Evolutionary conservation across 2,329 filamentous ascomycete genomes (phyloP), one percentile per base, ranked within the genome.

Genomic region (Cladosporium halotolerans): DNA sequence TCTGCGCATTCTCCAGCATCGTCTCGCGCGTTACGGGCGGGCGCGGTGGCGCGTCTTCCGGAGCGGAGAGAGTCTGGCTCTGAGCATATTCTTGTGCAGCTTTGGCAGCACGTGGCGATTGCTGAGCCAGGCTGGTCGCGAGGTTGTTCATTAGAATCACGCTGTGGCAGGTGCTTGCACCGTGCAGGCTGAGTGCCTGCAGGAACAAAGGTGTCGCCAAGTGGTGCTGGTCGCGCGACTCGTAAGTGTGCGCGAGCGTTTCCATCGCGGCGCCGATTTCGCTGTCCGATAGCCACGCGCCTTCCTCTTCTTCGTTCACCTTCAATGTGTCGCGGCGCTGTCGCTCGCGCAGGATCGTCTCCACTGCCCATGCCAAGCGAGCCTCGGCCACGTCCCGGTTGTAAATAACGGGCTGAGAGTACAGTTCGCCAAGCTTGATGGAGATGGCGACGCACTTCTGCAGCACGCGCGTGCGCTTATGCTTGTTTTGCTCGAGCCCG

Each of bases 131-230:
- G 43, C 82, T 84, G 34, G 81, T 83, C 7, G 88, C 81, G 55
- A 92, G 78, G 68, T 92, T 92, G 73, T 90, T 91, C 88, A 92
- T 95, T 66, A 96, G 76, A 11, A 91, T 78, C 28, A 89, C 86
- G 47, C 86, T 83, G 67, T 95, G 90, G 67, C 91, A 96, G 31
- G 76, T 79, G 19, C 74, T 76, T 1, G 72, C 72, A 3, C 82
- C 78, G 67, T 82, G 85, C 43, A 93, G 72, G 14, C 84, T 79
- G 33, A 96, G 76, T 5, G 91, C 89, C 65, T 95, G 89, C 62
- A 96, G 82, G 68, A 91, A 95, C 31, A 96, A 77, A 3, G 91
- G 90, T 18, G 91, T 80, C 5, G 91, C 86, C 2, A 96, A 82
- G 60, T 92, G 88, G 64, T 89, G 85, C 61, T 88, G 82, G 42